A percentile compares a stretch with the other conserved stretches of the same genome.
Conservation (phyloP, 352 stramenopile species). For the Phytopythium boreale region DNA sequence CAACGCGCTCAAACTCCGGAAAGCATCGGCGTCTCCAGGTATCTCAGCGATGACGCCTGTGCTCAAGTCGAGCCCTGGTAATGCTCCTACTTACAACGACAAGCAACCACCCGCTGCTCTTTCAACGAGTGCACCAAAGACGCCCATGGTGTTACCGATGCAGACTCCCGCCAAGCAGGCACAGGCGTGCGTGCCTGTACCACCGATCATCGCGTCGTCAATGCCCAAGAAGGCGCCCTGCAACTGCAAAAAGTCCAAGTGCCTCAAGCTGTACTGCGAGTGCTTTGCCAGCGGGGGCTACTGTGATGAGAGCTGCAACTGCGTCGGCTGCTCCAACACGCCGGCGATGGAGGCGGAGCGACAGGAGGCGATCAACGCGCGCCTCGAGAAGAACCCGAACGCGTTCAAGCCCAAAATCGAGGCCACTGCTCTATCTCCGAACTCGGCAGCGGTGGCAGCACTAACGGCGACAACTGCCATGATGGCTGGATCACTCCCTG, state of each 20-base stretch:
- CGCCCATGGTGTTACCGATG: not conserved
- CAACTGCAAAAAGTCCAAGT: slow-evolving; percentile 98
- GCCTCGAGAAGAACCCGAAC: slow-evolving; percentile 93
- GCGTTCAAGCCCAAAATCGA: slow-evolving; percentile 97
- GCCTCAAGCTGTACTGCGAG: slow-evolving; percentile 97
- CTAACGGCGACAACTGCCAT: slow-evolving; percentile 9
- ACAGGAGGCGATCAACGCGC: slow-evolving; percentile 83
- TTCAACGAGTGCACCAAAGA: not conserved
- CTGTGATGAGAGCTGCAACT: slow-evolving; percentile 93
- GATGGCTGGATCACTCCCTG: slow-evolving; percentile 4
- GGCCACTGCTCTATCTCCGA: slow-evolving; percentile 9
- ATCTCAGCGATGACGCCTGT: not conserved
- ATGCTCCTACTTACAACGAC: not conserved
- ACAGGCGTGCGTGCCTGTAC: slow-evolving; percentile 3
- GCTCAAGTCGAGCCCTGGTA: not conserved
- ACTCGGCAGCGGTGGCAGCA: slow-evolving; percentile 13
- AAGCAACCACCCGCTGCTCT: not conserved
- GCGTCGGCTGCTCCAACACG: slow-evolving; percentile 90
- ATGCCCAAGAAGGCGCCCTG: slow-evolving; percentile 75
- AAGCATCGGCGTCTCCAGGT: not conserved
- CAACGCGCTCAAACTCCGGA: not conserved
- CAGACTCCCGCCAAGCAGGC: slow-evolving; percentile 21
- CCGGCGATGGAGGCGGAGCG: slow-evolving; percentile 57
- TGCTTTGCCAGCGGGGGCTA: slow-evolving; percentile 93
- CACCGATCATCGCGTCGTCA: slow-evolving; percentile 5